phyloP scores from a whole-genome alignment of 306 rosid species.

The Datisca glomerata region DNA sequence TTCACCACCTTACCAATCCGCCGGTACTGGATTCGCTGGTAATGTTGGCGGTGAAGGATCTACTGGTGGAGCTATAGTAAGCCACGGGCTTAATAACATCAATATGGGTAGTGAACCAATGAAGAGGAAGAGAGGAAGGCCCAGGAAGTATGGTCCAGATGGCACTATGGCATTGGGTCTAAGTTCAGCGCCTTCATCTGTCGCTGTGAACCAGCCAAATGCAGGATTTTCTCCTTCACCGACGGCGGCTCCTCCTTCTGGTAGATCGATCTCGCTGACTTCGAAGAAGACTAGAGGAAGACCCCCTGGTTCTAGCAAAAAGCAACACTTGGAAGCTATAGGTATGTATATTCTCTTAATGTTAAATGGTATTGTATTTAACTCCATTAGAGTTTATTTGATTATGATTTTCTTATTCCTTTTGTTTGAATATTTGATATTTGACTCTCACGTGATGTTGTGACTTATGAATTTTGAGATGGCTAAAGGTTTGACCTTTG shows the following conservation, averaged over 20 bases:
- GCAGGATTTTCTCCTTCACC: slow-evolving; percentile 16
- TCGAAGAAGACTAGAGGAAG: slow-evolving; percentile 40
- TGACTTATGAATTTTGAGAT: too few relatives aligned
- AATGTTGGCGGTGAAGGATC: slow-evolving; percentile 9
- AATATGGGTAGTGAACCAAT: slow-evolving; percentile 12
- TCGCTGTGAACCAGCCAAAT: slow-evolving; percentile 7
- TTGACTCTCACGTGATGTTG: too few relatives aligned
- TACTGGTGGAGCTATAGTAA: slow-evolving; percentile 6
- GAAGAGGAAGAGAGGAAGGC: slow-evolving; percentile 49
- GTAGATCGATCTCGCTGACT: slow-evolving; percentile 11
- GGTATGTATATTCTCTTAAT: too few relatives aligned
- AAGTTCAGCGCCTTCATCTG: slow-evolving; percentile 1
- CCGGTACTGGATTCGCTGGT: slow-evolving; percentile 3
- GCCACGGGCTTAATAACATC: slow-evolving; percentile 4
- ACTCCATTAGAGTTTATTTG: too few relatives aligned
- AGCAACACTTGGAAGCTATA: slow-evolving; percentile 6
- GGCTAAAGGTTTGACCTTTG: too few relatives aligned
- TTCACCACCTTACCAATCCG: slow-evolving; percentile 6
- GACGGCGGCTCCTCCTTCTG: slow-evolving; percentile 3
- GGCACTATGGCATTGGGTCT: slow-evolving; percentile 19
- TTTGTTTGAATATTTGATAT: too few relatives aligned
- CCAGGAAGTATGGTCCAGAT: slow-evolving; percentile 40
- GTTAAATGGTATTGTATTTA: too few relatives aligned
- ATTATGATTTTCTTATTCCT: too few relatives aligned
- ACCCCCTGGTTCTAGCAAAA: slow-evolving; percentile 42